Conservation (phyloP, 2,329 filamentous ascomycete genomes). For the Microthyrium microscopicum region DNA sequence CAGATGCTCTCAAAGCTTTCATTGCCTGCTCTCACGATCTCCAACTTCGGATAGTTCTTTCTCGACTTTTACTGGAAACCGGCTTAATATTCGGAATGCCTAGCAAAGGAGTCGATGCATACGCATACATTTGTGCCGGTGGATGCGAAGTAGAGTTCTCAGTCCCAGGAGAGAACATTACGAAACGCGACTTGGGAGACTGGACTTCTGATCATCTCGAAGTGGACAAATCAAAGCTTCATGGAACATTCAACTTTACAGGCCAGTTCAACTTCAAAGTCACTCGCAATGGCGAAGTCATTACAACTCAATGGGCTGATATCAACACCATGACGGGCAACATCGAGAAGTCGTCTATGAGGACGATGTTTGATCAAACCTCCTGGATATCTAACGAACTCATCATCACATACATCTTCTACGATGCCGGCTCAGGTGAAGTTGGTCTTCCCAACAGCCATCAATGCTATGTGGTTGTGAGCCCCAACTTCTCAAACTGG, state of each 20-base stretch:
- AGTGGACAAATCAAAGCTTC: conserved; percentile 28
- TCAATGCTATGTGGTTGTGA: conserved; percentile 31
- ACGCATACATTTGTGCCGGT: conserved; percentile 16
- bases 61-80: too few relatives aligned
- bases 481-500: conserved; percentile 27
- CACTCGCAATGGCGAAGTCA: conserved; percentile 23
- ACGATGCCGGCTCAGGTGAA: conserved; percentile 29
- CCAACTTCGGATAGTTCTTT: too few relatives aligned
- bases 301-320: conserved; percentile 27
- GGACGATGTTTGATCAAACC: conserved; percentile 16
- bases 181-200: background rate
- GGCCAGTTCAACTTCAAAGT: conserved; percentile 29
- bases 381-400: conserved; percentile 18
- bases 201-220: conserved; percentile 20
- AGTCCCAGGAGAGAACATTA: background rate
- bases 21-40: too few relatives aligned
- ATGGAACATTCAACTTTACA: conserved; percentile 25
- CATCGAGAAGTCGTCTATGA: conserved; percentile 24
- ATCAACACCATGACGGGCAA: conserved; percentile 30
- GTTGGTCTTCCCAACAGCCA: conserved; percentile 26
- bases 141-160: conserved; percentile 5
- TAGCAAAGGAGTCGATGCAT: conserved; percentile 18
- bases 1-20: too few relatives aligned
- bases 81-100: too few relatives aligned
- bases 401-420: conserved; percentile 31